Base-by-base conservation (phyloP, 345 rosid species). In the Pugionium cornutum region DNA sequence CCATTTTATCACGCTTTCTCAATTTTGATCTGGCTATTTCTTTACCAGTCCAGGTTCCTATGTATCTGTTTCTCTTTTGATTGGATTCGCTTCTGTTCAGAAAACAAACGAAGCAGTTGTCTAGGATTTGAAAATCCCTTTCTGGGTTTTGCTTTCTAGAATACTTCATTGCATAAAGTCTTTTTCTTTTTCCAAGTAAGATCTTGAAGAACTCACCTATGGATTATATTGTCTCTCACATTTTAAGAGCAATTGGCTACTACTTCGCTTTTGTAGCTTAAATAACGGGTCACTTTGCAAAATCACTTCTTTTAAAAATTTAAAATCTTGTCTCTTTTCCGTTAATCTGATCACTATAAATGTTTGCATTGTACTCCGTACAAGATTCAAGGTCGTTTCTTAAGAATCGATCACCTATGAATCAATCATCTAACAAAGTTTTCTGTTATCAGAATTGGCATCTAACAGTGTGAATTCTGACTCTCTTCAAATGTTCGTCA, bases 81-180 rank as follows among this genome's bases (percentile, higher is more conserved):
- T 48, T 48, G 9, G 53, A 48, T 48, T 48, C 11, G 11, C 18
- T 57, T 57, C 1, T 57, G 27, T 41, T 5, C 27, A 62, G 4
- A n/a, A n/a, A 32, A 32, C 2, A 51, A 37, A 1, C 9, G 18
- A 11, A 45, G 18, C 53, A 28, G 32, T 68, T 69, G 51, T 39
- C 34, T 34, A 34, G 5, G 45, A 46, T 57, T 60, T 44, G 27
- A 28, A 28, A 43, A 69, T 0, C 11, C 48, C 30, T 56, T 55
- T 55, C 27, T 71, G 70, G 75, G 70, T 40, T 72, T 60, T 60
- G 39, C 28, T 49, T 4, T 36, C 4, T 49, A 40, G 6, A 68
- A 6, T 48, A 27, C 7, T 51, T 69, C 2, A 50, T 58, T 58
- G 27, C 49, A 42, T 51, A 59, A 66, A 51, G 60, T 58, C 70